Conservation (phyloP, 495 filamentous ascomycete species). For the Immersiella caudata region DNA sequence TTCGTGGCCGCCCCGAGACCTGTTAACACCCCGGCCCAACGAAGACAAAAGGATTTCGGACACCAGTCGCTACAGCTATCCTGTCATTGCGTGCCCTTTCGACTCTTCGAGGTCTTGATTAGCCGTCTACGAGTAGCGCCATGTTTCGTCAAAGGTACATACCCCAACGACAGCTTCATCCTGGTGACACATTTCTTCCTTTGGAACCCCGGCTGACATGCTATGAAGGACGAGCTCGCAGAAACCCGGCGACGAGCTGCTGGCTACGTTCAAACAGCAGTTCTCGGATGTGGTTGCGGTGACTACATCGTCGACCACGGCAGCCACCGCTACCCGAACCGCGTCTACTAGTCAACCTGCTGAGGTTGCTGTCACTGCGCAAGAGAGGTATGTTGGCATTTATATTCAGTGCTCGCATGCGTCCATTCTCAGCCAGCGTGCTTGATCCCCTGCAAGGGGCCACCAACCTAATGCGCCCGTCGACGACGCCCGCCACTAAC, state of each 20-base stretch:
- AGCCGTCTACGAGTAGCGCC: slow-evolving; percentile 9
- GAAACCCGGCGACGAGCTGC: slow-evolving; percentile 83
- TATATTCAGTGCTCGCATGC: slow-evolving; percentile 10
- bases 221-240: slow-evolving; percentile 72
- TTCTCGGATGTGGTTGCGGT: slow-evolving; percentile 66
- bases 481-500: neutral
- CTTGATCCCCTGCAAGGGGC: neutral
- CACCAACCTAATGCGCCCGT: neutral
- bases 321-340: slow-evolving; percentile 37
- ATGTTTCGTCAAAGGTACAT: slow-evolving; percentile 48
- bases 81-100: neutral
- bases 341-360: slow-evolving; percentile 41
- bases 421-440: neutral
- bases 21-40: neutral
- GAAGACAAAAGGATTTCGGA: neutral
- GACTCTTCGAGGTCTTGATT: neutral
- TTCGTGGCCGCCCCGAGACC: neutral
- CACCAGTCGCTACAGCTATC: slow-evolving; percentile 1
- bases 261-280: slow-evolving; percentile 77
- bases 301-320: slow-evolving; percentile 37
- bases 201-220: slow-evolving; percentile 30
- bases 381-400: slow-evolving; percentile 52
- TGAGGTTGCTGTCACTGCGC: slow-evolving; percentile 43
- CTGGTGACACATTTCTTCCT: neutral
- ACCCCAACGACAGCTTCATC: neutral